These are phyloP conservation scores for Vigna hirtella DNA, from an alignment of 306 rosid species.

Conservation along the genomic window DNA sequence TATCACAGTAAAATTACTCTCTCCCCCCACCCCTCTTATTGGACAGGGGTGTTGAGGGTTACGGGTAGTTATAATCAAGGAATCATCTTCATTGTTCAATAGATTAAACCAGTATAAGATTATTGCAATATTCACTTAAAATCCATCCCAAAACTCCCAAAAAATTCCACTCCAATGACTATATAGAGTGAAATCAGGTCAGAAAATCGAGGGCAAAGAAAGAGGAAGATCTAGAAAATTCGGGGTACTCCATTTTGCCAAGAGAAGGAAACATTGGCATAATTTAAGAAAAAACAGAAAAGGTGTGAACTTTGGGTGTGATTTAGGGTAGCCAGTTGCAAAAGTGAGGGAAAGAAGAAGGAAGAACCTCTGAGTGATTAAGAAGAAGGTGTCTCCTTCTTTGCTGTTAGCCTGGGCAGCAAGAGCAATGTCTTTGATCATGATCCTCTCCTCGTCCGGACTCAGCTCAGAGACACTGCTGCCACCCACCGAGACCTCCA, in stretches of 20 bases:
- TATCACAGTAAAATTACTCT: background rate
- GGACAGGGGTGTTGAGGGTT: no score
- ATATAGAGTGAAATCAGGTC: background rate
- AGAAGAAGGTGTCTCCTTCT: constrained; percentile 84
- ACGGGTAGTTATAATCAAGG: no score
- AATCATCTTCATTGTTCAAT: no score
- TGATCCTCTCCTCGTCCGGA: constrained; percentile 90
- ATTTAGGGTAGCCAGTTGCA: constrained; percentile 33
- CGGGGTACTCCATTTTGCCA: constrained; percentile 31
- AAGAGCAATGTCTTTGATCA: constrained; percentile 90
- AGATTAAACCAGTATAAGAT: background rate
- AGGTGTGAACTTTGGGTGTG: constrained; percentile 31
- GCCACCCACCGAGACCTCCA: constrained; percentile 71
- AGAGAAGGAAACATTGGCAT: background rate
- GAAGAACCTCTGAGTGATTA: constrained; percentile 84
- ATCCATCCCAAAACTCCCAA: constrained; percentile 6
- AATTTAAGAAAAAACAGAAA: constrained; percentile 2
- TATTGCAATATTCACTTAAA: constrained; percentile 6
- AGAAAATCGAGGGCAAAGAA: background rate
- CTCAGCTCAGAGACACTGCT: constrained; percentile 63
- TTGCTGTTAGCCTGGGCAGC: constrained; percentile 79
- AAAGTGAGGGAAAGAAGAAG: background rate
- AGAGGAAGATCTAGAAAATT: background rate
- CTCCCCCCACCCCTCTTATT: background rate
- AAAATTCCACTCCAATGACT: background rate